A percentile compares a stretch with the other conserved stretches of the same genome.
These are phyloP conservation scores for Gaertneriomyces semiglobifer DNA, from an alignment of 192 early-diverging fungal genomes.

Conservation along the genomic window DNA sequence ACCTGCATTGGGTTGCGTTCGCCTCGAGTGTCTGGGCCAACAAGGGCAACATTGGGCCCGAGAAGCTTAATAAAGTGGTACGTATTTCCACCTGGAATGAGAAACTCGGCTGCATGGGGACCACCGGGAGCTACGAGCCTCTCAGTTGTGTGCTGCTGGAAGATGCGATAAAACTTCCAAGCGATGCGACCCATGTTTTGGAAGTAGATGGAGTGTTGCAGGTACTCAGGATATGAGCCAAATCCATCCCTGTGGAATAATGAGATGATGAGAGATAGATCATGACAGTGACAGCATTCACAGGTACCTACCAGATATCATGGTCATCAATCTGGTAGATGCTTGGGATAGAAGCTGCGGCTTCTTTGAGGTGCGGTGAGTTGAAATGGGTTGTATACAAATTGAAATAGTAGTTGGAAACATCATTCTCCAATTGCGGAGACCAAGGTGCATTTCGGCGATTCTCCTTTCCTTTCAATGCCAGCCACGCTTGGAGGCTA, in stretches of 20 bases:
- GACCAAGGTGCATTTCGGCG: slow-evolving; percentile 6
- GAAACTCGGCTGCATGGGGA: slow-evolving; percentile 3
- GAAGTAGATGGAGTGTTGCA: slow-evolving; percentile 66
- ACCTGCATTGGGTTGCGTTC: slow-evolving; percentile 66
- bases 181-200: slow-evolving; percentile 70
- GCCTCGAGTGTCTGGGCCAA: slow-evolving; percentile 66
- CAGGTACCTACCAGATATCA: slow-evolving; percentile 5
- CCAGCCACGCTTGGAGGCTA: slow-evolving; percentile 18
- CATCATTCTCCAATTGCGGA: not conserved
- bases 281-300: too few species aligned
- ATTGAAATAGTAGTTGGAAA: slow-evolving; percentile 6
- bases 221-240: slow-evolving; percentile 74
- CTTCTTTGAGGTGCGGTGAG: slow-evolving; percentile 9
- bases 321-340: slow-evolving; percentile 30
- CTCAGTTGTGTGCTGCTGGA: slow-evolving; percentile 46
- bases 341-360: slow-evolving; percentile 12
- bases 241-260: not conserved
- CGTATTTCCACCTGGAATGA: slow-evolving; percentile 32
- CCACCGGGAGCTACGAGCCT: not conserved
- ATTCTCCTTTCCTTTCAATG: slow-evolving; percentile 19
- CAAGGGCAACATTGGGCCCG: slow-evolving; percentile 57
- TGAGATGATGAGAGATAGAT: too few species aligned
- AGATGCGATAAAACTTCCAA: slow-evolving; percentile 72
- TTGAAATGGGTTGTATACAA: slow-evolving; percentile 9
- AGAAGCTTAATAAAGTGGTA: slow-evolving; percentile 64